These are phyloP conservation scores for Echria macrotheca DNA, from an alignment of 495 filamentous ascomycete genomes.

Conservation along the genomic window DNA sequence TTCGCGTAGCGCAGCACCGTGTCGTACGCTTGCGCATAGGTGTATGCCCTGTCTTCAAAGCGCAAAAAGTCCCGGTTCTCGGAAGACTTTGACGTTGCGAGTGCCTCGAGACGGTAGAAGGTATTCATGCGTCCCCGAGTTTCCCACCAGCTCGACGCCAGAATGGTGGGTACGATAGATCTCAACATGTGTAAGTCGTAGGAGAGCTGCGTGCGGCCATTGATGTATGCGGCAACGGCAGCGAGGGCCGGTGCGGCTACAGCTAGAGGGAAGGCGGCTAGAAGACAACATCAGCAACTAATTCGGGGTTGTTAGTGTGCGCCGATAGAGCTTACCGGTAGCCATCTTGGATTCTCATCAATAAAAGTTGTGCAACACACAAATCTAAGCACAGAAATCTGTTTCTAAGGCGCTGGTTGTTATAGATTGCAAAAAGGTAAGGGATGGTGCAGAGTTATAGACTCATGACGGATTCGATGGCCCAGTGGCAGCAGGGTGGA, in stretches of 20 bases:
- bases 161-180: slow-evolving; percentile 37
- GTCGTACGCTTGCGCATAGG: slow-evolving; percentile 76
- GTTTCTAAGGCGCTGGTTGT: no score
- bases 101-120: slow-evolving; percentile 75
- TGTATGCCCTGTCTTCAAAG: slow-evolving; percentile 70
- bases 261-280: slow-evolving; percentile 38
- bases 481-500: no score
- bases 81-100: slow-evolving; percentile 53
- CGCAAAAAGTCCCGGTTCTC: slow-evolving; percentile 60
- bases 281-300: neutral
- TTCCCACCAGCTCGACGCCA: slow-evolving; percentile 40
- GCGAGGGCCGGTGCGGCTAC: slow-evolving; percentile 60
- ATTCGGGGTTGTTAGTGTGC: neutral
- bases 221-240: slow-evolving; percentile 71
- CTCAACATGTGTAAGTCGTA: slow-evolving; percentile 59
- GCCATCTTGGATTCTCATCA: no score
- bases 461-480: no score
- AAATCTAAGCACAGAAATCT: no score
- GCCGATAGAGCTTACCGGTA: neutral
- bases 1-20: slow-evolving; percentile 69
- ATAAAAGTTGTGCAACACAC: no score
- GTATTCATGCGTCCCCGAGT: slow-evolving; percentile 58
- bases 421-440: no score
- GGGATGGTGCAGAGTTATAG: no score
- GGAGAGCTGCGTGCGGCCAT: slow-evolving; percentile 62